phyloP scores from a whole-genome alignment of 1,284 basidiomycete species.

The Phaffia rhodozyma region DNA sequence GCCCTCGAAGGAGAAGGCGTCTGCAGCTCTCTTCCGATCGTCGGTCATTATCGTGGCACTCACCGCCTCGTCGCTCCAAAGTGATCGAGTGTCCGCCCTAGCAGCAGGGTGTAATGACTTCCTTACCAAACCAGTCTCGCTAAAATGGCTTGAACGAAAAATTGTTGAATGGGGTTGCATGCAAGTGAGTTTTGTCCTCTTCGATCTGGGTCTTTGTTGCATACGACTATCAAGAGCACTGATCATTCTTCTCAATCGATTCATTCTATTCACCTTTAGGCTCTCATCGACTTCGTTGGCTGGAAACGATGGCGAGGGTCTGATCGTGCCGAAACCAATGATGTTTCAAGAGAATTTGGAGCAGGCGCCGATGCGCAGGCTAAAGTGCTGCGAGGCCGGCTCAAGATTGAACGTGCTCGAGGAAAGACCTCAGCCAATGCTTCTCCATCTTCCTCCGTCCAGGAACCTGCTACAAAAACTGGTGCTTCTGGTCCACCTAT shows the following conservation, averaged over 20 bases:
- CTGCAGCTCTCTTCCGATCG: slow-evolving; percentile 59
- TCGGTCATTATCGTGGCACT: slow-evolving; percentile 98
- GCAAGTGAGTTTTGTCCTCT: slow-evolving; percentile 28
- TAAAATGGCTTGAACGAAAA: slow-evolving; percentile 94
- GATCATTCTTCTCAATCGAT: background rate
- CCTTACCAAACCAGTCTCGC: slow-evolving; percentile 89
- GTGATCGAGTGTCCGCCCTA: slow-evolving; percentile 86
- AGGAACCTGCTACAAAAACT: background rate
- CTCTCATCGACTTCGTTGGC: slow-evolving; percentile 38
- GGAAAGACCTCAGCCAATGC: slow-evolving; percentile 5
- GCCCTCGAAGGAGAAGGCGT: slow-evolving; percentile 18
- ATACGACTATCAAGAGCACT: background rate
- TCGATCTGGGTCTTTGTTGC: background rate
- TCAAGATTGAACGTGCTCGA: slow-evolving; percentile 30
- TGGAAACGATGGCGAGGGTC: slow-evolving; percentile 25
- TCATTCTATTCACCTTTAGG: slow-evolving; percentile 20
- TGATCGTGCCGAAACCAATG: slow-evolving; percentile 1
- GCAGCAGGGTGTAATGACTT: slow-evolving; percentile 99
- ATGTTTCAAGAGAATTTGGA: slow-evolving; percentile 25
- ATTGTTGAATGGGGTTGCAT: slow-evolving; percentile 86
- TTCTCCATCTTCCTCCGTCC: background rate
- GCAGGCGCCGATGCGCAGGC: slow-evolving; percentile 31
- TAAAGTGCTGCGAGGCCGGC: slow-evolving; percentile 27
- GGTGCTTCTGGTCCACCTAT: slow-evolving; percentile 19
- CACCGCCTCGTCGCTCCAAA: slow-evolving; percentile 84